Base-by-base conservation (phyloP, 1,139 yeast species). In the Geotrichum bryndzae region DNA sequence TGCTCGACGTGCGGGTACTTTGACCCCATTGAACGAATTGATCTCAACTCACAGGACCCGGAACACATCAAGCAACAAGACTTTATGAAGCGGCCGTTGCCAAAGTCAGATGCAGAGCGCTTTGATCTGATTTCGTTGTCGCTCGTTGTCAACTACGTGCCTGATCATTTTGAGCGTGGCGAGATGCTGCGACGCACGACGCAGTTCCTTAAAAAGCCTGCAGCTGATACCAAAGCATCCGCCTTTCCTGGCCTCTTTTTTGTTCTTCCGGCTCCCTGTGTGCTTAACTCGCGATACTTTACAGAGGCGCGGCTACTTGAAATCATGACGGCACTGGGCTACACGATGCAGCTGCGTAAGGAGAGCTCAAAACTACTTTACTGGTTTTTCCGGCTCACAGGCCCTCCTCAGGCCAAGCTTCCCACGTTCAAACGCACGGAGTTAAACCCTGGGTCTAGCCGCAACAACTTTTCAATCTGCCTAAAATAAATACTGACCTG, bases 241-340 rank as follows among this genome's bases (percentile, higher is more conserved):
- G 62, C 18, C 54, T 53, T 60, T 13, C 73, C 75, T 27, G 73
- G 82, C 29, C 74, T 90, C 3, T 92, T 92, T 70, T 74, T 94
- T 18, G 98, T 94, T 1, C 76, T 92, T 7, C 99, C 99, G 0
- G 78, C 88, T 41, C 97, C 98, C 0, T 94, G 99, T 72, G 78
- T 90, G 1, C 72, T 77, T 8, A 91, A 92, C 72, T 91, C 97
- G 0, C 78, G 98, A 50, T 94, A 92, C 70, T 84, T 86, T 72
- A 83, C 84, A 64, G 77, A 80, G 50, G 72, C 72, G 0, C 73
- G 74, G 25, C 74, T 82, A 10, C 67, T 81, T 51, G 72, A 74
- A 0, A 81, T 90, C 22, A 82, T 87, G 84, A 58, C 64, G 0
- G 69, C 77, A 11, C 74, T 90, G 18, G 97, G 97, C 0, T 90